Evolutionary conservation across 257 asterid species (phyloP), one percentile per base, ranked within the genome.

Genomic region (Plectranthus barbatus): DNA sequence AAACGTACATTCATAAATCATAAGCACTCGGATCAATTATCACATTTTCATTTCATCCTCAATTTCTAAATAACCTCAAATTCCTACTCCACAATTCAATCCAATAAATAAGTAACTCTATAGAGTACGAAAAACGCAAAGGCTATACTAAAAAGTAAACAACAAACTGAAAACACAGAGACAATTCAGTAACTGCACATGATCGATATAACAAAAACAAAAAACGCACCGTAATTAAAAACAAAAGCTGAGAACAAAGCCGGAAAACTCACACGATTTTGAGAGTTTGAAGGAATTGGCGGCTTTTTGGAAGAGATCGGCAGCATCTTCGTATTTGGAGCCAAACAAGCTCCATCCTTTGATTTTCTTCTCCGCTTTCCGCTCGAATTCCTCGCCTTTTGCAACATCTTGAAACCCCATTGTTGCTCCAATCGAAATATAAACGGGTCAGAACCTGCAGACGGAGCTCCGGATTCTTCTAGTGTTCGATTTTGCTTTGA

Each of bases 241-340:
- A 48, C 26, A 52, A 51, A 45, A 26, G 15, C 41, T 56, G 18
- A 21, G 11, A 18, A 51, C 9, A 21, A 20, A 59, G 31, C 45
- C 36, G 21, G 58, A 45, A 10, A 4, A 67, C 73, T 70, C 66
- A 79, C 84, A 79, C 49, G 84, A 69, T 69, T 79, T 79, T 23
- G 75, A 72, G 34, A 79, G 81, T 66, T 79, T 79, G 24, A 69
- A 79, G 19, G 79, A 72, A 72, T 52, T 79, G 36, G 79, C 84
- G 40, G 81, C 79, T 34, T 67, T 67, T 45, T 70, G 66, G 48
- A 73, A 79, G 20, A 79, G 75, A 60, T 70, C 80, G 62, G 81
- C 82, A 12, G 84, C 81, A 45, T 73, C 84, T 11, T 76, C 84
- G 66, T 73, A 65, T 53, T 76, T 79, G 51, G 75, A 57, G 34